These are phyloP conservation scores for Melampsora americana DNA, from an alignment of 1,284 basidiomycete genomes.

Conservation along the genomic window DNA sequence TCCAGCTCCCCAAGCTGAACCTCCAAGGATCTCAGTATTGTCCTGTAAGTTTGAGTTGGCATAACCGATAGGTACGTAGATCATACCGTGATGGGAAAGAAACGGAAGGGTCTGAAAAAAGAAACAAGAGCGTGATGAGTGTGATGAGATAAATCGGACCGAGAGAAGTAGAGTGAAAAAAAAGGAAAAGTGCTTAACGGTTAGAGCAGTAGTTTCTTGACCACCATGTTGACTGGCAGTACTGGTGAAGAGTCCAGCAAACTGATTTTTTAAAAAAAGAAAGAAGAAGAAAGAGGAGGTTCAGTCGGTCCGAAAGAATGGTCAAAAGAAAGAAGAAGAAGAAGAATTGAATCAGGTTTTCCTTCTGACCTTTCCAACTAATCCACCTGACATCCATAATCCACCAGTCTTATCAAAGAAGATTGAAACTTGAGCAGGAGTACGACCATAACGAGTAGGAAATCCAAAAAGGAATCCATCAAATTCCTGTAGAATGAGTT, in stretches of 20 bases:
- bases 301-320: too few relatives aligned
- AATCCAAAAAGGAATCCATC: constrained; percentile 64
- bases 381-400: constrained; percentile 67
- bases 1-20: constrained; percentile 60
- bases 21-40: constrained; percentile 63
- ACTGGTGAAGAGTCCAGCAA: constrained; percentile 35
- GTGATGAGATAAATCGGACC: neutral
- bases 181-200: constrained; percentile 24
- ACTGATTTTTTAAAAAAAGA: constrained; percentile 11
- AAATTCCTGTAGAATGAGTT: constrained; percentile 45
- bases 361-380: constrained; percentile 75
- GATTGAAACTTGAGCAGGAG: constrained; percentile 47
- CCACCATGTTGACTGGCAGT: constrained; percentile 46
- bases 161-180: constrained; percentile 24
- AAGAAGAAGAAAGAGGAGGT: too few relatives aligned
- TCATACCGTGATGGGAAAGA: constrained; percentile 73
- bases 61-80: constrained; percentile 69
- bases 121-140: constrained; percentile 45
- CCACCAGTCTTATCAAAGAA: constrained; percentile 72
- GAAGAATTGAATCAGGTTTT: too few relatives aligned
- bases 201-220: constrained; percentile 47
- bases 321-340: too few relatives aligned
- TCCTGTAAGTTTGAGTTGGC: constrained; percentile 62
- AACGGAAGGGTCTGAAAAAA: constrained; percentile 66
- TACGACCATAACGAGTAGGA: constrained; percentile 62